Evolutionary conservation across 805 yeast genomes (phyloP), one percentile per base, ranked within the genome.

Genomic region (Ogataea nitratoaversa): DNA sequence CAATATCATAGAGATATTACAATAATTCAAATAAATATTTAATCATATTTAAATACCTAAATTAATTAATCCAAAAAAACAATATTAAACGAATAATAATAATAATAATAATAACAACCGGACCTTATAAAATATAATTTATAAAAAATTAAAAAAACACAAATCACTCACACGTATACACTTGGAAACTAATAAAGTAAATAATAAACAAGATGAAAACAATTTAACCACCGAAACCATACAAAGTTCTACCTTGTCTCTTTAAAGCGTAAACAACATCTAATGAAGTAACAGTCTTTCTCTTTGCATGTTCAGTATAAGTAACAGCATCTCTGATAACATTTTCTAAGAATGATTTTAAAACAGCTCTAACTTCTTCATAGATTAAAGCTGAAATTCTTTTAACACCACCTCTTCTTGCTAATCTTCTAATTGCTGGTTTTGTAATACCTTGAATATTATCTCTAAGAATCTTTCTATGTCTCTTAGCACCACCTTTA

Each of bases 381-480:
- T 91, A 91, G 70, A 91, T 91, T 68, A 90, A 78, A 70, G 96
- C 98, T 51, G 98, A 91, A 65, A 91, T 91, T 86, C 99, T 96
- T 84, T 91, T 91, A 67, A 91, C 99, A 90, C 99, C 99, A 78
- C 99, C 99, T 87, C 99, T 89, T 84, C 99, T 91, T 40, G 99
- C 99, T 63, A 91, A 84, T 87, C 99, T 91, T 80, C 99, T 89
- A 67, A 91, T 91, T 66, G 99, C 99, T 67, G 99, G 99, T 82
- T 91, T 91, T 52, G 99, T 91, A 69, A 91, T 91, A 79, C 99
- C 99, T 76, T 90, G 97, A 59, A 93, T 91, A 91, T 91, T 93
- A 73, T 93, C 99, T 81, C 98, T 90, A 56, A 90, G 79, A 73
- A 91, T 87, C 87, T 90, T 90, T 83, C 98, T 88, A 89, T 91